Evolutionary conservation across 1,284 basidiomycete genomes (phyloP).

Genomic region (Porodaedalea pini): DNA sequence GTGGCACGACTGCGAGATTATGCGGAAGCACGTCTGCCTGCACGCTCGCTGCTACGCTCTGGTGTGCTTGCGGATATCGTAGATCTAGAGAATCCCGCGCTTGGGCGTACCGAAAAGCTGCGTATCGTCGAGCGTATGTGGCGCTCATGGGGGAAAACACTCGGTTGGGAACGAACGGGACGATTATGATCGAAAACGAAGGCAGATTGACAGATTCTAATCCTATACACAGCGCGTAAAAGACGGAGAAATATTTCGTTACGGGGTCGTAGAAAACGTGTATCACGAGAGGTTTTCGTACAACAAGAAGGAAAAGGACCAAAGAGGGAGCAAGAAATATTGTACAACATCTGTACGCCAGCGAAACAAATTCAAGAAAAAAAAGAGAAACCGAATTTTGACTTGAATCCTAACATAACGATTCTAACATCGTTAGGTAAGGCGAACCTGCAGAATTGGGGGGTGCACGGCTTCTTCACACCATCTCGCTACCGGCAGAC

Average conservation of each 20-base stretch:
- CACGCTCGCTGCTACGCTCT: slow-evolving; percentile 56
- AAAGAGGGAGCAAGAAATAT: neutral
- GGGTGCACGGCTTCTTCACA: neutral
- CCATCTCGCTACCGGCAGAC: neutral
- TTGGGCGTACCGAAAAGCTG: slow-evolving; percentile 69
- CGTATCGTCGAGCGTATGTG: slow-evolving; percentile 86
- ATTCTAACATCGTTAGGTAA: too few species aligned
- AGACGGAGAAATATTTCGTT: too few species aligned
- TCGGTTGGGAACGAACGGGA: slow-evolving; percentile 49
- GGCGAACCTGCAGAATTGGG: too few species aligned
- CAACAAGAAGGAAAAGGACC: neutral
- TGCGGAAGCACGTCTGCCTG: slow-evolving; percentile 52
- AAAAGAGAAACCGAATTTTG: neutral
- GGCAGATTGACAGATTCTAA: neutral
- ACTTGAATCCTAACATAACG: too few species aligned
- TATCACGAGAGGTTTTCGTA: neutral
- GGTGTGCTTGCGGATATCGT: slow-evolving; percentile 84
- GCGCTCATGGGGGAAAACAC: slow-evolving; percentile 72
- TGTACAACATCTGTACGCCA: neutral
- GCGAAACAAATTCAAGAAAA: neutral
- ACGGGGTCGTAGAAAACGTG: neutral
- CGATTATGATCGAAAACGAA: neutral
- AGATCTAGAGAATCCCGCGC: slow-evolving; percentile 74
- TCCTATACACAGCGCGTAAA: neutral
- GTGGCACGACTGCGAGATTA: slow-evolving; percentile 64